Base-by-base conservation (phyloP, 441 rosid species). In the Euphorbia schlechtendalii region DNA sequence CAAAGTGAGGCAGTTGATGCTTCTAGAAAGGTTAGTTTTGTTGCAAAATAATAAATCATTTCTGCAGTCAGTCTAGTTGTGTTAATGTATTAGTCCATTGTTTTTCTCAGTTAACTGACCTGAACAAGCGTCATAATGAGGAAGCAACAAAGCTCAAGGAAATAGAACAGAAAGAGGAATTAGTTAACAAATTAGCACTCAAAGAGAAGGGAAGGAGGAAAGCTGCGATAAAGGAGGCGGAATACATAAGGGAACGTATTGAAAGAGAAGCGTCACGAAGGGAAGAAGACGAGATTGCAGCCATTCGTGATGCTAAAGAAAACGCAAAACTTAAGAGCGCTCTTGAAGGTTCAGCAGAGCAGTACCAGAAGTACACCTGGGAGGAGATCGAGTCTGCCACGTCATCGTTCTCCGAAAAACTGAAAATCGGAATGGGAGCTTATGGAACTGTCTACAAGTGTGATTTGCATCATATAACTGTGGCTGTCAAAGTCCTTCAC, bases 361-460 rank as follows among this genome's bases (percentile, higher is more conserved):
- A 69, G 43, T 90, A 82, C 73, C 88, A 75, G 68, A 76, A 73
- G 63, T 86, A 82, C 78, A 68, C 80, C 1, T 88, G 96, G 98
- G 96, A 92, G 59, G 97, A 92, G 73, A 83, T 92, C 41, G 55
- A 77, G 56, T 81, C 82, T 25, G 90, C 97, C 15, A 88, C 98
- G 54, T 86, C 88, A 38, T 80, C 89, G 5, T 90, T 90, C 77
- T 84, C 95, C 0, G 92, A 88, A 71, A 72, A 85, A 63, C 83
- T 77, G 65, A 86, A 77, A 80, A 81, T 92, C 41, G 98, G 98
- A 60, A 74, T 73, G 38, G 98, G 98, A 75, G 98, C 92, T 8
- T 86, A 86, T 77, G 98, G 98, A 76, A 76, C 81, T 24, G 98
- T 92, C 53, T 92, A 92, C 67, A 86, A 78, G 69, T 83, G 98